Conservation (phyloP, 2,329 filamentous ascomycete species). For the Pseudogymnoascus sp. region DNA sequence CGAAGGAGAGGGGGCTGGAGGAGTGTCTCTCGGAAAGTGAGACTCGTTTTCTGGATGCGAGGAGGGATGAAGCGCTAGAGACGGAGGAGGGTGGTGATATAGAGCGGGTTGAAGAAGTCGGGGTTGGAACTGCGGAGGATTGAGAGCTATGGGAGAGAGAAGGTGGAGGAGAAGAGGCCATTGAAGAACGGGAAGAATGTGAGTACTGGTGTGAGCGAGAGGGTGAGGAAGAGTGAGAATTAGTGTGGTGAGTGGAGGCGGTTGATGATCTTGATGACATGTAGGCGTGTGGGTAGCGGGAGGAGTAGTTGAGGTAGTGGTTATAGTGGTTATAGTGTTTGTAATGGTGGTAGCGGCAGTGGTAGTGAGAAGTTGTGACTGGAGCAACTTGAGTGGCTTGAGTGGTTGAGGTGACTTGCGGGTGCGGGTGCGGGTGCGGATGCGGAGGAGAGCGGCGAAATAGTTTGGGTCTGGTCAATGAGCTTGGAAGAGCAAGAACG, state of each 20-base stretch:
- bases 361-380: background rate
- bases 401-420: background rate
- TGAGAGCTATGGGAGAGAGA: background rate
- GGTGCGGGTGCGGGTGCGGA: constrained; percentile 4
- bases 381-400: background rate
- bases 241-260: constrained; percentile 11
- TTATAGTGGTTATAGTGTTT: background rate
- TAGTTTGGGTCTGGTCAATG: constrained; percentile 4
- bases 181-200: constrained; percentile 21
- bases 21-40: constrained; percentile 17
- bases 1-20: constrained; percentile 44
- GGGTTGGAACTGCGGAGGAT: constrained; percentile 7
- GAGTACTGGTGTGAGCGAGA: constrained; percentile 20
- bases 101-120: constrained; percentile 9
- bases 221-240: constrained; percentile 24
- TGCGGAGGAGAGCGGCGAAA: background rate
- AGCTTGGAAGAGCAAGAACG: constrained; percentile 2
- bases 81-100: constrained; percentile 10
- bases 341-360: background rate
- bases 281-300: background rate
- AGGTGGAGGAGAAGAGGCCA: constrained; percentile 14
- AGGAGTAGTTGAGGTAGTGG: background rate
- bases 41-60: constrained; percentile 20
- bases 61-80: constrained; percentile 18
- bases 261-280: constrained; percentile 2